These are phyloP conservation scores for Cystofilobasidium macerans DNA, from an alignment of 768 basidiomycete genomes.

Conservation along the genomic window DNA sequence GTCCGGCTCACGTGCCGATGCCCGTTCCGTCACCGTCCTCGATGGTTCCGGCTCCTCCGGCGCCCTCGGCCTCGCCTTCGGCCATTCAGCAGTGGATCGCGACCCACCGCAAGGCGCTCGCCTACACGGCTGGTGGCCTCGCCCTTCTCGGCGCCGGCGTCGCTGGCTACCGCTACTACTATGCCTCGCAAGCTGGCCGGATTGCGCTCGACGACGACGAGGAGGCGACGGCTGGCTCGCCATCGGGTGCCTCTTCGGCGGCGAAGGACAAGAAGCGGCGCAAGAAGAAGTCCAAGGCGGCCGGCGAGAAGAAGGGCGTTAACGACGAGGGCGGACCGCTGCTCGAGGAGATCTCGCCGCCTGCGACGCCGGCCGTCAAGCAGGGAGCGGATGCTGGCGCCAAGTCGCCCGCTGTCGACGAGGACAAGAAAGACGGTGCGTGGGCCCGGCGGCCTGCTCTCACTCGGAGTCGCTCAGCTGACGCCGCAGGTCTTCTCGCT, in stretches of 20 bases:
- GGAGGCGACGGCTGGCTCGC: neutral
- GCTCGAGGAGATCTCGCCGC: conserved; percentile 19
- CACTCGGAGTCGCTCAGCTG: neutral
- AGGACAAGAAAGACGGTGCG: conserved; percentile 19
- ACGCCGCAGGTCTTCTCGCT: neutral
- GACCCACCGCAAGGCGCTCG: conserved; percentile 3
- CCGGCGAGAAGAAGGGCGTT: conserved; percentile 17
- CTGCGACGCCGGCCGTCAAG: conserved; percentile 3
- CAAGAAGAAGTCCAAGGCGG: conserved; percentile 20
- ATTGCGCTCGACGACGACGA: neutral
- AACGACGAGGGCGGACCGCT: conserved; percentile 25
- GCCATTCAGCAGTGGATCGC: neutral
- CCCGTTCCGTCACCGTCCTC: neutral
- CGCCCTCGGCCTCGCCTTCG: conserved; percentile 4
- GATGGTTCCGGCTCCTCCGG: neutral
- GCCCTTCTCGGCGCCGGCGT: conserved; percentile 6
- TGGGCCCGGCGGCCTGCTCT: neutral
- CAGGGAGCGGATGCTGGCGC: neutral
- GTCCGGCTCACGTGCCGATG: conserved; percentile 2
- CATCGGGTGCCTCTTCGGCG: neutral
- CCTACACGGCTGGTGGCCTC: conserved; percentile 1
- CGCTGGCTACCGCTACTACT: conserved; percentile 11
- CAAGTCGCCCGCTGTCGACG: neutral
- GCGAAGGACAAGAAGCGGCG: conserved; percentile 15
- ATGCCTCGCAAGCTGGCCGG: conserved; percentile 2